A percentile compares a stretch with the other conserved stretches of the same genome.
phyloP scores from a whole-genome alignment of 2,329 filamentous ascomycete genomes.

The Paecilomyces formosus region DNA sequence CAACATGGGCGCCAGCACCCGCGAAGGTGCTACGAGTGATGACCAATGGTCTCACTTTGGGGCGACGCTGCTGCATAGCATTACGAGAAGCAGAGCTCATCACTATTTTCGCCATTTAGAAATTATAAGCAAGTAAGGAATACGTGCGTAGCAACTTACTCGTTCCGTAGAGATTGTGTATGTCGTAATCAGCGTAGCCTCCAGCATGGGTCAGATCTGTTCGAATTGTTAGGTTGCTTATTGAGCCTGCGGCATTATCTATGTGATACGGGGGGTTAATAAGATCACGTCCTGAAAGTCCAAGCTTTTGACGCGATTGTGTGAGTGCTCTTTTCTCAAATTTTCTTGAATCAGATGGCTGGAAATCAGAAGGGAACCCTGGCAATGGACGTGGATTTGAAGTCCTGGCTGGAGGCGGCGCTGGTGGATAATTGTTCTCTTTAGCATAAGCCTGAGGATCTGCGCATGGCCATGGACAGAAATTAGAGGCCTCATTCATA shows the following conservation, averaged over 20 bases:
- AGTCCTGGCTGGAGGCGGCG: constrained; percentile 52
- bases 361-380: constrained; percentile 62
- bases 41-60: constrained; percentile 57
- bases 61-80: constrained; percentile 61
- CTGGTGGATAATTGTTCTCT: constrained; percentile 45
- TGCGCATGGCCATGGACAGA: constrained; percentile 51
- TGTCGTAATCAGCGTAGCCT: constrained; percentile 63
- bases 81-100: constrained; percentile 60
- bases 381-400: constrained; percentile 57
- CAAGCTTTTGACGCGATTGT: constrained; percentile 39
- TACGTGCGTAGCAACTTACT: constrained; percentile 28
- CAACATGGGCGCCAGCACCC: constrained; percentile 56
- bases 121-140: constrained; percentile 1
- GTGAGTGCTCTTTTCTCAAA: constrained; percentile 2
- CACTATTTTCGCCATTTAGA: constrained; percentile 32
- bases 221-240: constrained; percentile 53
- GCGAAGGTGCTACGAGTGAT: constrained; percentile 72
- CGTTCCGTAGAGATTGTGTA: constrained; percentile 68
- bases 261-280: constrained; percentile 60
- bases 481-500: constrained; percentile 53
- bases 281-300: constrained; percentile 56
- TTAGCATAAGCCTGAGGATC: constrained; percentile 45
- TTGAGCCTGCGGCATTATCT: constrained; percentile 50
- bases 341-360: constrained; percentile 39
- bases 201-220: constrained; percentile 59